These are phyloP conservation scores for Naematelia encephala DNA, from an alignment of 768 basidiomycete genomes.

Conservation along the genomic window DNA sequence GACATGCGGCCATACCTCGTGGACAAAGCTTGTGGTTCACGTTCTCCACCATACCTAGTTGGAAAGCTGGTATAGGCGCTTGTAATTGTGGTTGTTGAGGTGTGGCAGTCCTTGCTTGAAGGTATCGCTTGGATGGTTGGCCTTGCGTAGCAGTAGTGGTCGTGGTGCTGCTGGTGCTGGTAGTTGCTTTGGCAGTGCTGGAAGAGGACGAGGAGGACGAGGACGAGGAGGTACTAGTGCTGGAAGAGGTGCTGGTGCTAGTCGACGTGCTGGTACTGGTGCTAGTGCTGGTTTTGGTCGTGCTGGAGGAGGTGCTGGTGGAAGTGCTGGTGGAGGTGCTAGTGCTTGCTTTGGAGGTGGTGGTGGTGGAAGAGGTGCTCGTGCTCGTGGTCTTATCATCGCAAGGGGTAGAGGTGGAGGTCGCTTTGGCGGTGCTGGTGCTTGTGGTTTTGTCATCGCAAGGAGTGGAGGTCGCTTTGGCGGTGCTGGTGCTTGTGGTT, in stretches of 20 bases:
- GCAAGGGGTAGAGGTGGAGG: neutral
- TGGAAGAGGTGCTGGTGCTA: no score
- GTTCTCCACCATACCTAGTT: constrained; percentile 30
- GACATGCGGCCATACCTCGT: constrained; percentile 41
- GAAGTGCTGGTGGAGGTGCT: constrained; percentile 1
- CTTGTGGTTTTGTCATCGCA: no score
- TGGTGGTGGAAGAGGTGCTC: constrained; percentile 11
- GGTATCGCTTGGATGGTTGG: no score
- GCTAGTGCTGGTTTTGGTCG: constrained; percentile 1
- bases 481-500: neutral
- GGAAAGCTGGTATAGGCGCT: neutral
- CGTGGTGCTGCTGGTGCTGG: no score
- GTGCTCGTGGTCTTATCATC: constrained; percentile 1
- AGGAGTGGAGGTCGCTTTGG: neutral
- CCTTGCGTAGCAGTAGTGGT: no score
- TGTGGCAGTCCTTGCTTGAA: neutral
- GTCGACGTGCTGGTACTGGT: constrained; percentile 12
- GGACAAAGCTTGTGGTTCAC: constrained; percentile 37
- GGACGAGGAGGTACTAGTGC: constrained; percentile 30
- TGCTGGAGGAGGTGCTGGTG: no score
- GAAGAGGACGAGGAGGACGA: no score
- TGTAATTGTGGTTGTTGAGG: constrained; percentile 7
- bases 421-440: constrained; percentile 1
- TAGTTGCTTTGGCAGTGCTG: no score
- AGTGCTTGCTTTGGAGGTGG: no score